phyloP scores from a whole-genome alignment of 306 rosid species.

The Dryas drummondii region DNA sequence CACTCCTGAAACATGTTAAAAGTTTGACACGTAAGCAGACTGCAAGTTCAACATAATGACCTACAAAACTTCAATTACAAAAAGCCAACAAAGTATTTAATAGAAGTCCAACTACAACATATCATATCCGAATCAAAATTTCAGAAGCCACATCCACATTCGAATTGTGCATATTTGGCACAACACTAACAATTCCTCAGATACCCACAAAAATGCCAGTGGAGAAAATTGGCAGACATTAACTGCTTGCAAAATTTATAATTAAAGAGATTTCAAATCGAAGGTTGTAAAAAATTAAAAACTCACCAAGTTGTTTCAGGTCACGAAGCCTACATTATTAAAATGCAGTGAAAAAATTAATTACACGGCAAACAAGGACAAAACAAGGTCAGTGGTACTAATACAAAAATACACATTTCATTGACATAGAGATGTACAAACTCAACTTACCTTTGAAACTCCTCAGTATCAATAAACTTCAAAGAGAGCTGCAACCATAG shows the following conservation, averaged over 20 bases:
- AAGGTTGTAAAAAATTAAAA: no score
- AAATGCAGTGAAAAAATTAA: background rate
- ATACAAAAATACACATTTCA: background rate
- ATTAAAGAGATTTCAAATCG: background rate
- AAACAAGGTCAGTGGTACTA: background rate
- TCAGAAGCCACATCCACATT: background rate
- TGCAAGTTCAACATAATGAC: constrained; percentile 7
- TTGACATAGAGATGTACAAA: constrained; percentile 12
- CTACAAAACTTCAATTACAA: background rate
- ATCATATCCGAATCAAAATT: background rate
- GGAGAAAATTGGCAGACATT: background rate
- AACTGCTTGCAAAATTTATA: background rate
- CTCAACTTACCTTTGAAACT: constrained; percentile 83
- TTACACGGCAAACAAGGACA: background rate
- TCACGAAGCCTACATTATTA: constrained; percentile 80
- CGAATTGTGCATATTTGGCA: background rate
- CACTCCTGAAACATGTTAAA: constrained; percentile 58
- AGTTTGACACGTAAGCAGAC: constrained; percentile 24
- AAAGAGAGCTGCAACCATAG: constrained; percentile 63
- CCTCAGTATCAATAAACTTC: constrained; percentile 89
- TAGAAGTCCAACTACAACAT: background rate
- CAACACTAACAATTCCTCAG: background rate
- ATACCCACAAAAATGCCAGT: background rate
- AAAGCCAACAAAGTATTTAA: background rate
- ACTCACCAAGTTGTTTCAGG: constrained; percentile 91